phyloP scores from a whole-genome alignment of 768 basidiomycete genomes.

The Termitomyces sp. region DNA sequence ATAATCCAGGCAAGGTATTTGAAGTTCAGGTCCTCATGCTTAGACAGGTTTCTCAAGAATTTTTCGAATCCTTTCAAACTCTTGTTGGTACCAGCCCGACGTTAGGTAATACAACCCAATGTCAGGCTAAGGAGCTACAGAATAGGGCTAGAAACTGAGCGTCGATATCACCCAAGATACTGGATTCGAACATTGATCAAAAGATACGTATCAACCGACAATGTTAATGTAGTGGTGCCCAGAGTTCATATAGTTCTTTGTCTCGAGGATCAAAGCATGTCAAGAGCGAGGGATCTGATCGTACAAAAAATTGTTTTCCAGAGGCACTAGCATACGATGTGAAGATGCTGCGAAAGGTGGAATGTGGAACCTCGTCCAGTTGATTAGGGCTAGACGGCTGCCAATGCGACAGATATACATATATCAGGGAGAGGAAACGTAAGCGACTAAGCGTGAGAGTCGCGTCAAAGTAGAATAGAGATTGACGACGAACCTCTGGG shows the following conservation, averaged over 20 bases:
- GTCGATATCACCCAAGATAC: neutral
- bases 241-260: slow-evolving; percentile 71
- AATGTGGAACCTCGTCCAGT: slow-evolving; percentile 22
- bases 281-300: slow-evolving; percentile 58
- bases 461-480: no score
- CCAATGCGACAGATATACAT: neutral
- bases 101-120: neutral
- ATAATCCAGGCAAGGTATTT: no score
- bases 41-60: no score
- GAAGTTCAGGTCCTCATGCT: no score
- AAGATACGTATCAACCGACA: neutral
- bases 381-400: slow-evolving; percentile 9
- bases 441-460: neutral
- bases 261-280: slow-evolving; percentile 76
- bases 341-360: slow-evolving; percentile 23
- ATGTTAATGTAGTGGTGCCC: slow-evolving; percentile 48
- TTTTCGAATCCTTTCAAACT: no score
- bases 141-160: neutral
- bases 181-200: neutral
- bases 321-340: slow-evolving; percentile 21
- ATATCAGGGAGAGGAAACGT: neutral
- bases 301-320: slow-evolving; percentile 38
- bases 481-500: slow-evolving; percentile 4
- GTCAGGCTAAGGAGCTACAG: neutral
- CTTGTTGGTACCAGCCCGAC: neutral